Evolutionary conservation across 176 grass and related monocot species (phyloP).

Genomic region (Phoenix dactylifera): DNA sequence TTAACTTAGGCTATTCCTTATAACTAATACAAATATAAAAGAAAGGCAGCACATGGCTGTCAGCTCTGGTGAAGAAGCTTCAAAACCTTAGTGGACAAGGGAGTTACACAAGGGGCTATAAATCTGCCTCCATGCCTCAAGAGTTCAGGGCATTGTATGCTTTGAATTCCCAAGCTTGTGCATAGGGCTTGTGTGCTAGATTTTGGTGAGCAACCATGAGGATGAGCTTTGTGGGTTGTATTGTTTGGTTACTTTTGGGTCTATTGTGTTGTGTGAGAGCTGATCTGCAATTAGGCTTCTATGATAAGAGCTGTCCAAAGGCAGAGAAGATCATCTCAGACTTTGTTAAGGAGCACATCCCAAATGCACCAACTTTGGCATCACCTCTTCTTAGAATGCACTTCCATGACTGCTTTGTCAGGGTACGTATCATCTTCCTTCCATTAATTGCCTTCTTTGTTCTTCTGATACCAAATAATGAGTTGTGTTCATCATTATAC

Average conservation of each 20-base stretch:
- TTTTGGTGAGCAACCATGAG: not conserved
- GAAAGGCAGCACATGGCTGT: too few relatives aligned
- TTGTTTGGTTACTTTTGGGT: not conserved
- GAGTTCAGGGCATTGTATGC: too few relatives aligned
- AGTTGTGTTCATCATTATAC: too few relatives aligned
- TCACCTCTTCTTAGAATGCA: constrained; percentile 76
- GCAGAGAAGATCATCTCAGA: constrained; percentile 59
- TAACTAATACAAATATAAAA: too few relatives aligned
- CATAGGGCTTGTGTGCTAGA: too few relatives aligned
- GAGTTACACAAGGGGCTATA: too few relatives aligned
- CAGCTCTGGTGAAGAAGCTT: too few relatives aligned
- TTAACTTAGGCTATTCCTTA: too few relatives aligned
- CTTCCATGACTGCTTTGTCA: constrained; percentile 98
- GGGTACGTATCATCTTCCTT: constrained; percentile 20
- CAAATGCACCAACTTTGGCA: constrained; percentile 54
- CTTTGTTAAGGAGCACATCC: constrained; percentile 53
- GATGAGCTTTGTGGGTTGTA: not conserved
- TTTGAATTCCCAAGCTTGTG: too few relatives aligned
- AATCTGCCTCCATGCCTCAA: too few relatives aligned
- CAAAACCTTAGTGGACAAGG: too few relatives aligned
- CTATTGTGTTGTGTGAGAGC: constrained; percentile 19
- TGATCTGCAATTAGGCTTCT: constrained; percentile 52
- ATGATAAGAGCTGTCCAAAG: constrained; percentile 57
- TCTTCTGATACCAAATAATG: too few relatives aligned
- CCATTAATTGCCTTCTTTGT: not conserved